Conservation (phyloP, 1,139 yeast species). For the Lodderomyces pseudojiufengensis region DNA sequence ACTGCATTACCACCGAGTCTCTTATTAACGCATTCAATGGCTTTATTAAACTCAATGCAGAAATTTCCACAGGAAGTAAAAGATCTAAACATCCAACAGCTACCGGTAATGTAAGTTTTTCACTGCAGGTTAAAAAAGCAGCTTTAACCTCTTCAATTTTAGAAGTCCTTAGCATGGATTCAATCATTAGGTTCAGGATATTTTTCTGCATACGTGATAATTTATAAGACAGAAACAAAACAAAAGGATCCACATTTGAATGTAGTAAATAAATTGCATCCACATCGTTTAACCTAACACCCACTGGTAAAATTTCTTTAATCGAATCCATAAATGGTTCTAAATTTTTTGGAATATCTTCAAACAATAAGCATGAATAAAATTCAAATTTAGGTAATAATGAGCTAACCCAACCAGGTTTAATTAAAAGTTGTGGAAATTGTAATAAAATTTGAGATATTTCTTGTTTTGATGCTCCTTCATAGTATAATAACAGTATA, state of each 20-base stretch:
- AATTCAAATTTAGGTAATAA: constrained; percentile 8
- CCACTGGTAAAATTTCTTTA: background rate
- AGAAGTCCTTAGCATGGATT: constrained; percentile 1
- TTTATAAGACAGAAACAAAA: constrained; percentile 6
- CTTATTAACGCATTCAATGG: background rate
- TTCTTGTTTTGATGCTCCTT: background rate
- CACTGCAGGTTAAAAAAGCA: constrained; percentile 2
- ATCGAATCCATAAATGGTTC: constrained; percentile 5
- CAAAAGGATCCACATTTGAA: constrained; percentile 4
- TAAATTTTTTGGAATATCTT: constrained; percentile 1
- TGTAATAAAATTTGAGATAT: constrained; percentile 2
- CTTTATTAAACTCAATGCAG: background rate
- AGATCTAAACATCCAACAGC: constrained; percentile 1
- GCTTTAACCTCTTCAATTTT: constrained; percentile 3
- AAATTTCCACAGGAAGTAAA: constrained; percentile 1
- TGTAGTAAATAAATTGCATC: constrained; percentile 7
- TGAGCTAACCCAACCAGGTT: constrained; percentile 10
- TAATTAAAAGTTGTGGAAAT: constrained; percentile 5
- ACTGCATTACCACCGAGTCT: background rate
- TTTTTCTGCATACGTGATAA: constrained; percentile 3
- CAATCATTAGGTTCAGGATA: constrained; percentile 5
- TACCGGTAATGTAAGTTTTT: background rate
- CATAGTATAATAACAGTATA: constrained; percentile 3
- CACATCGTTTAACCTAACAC: constrained; percentile 4
- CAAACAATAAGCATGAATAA: constrained; percentile 3